Evolutionary conservation across 495 filamentous ascomycete species (phyloP).

Genomic region (Glonium stellatum): DNA sequence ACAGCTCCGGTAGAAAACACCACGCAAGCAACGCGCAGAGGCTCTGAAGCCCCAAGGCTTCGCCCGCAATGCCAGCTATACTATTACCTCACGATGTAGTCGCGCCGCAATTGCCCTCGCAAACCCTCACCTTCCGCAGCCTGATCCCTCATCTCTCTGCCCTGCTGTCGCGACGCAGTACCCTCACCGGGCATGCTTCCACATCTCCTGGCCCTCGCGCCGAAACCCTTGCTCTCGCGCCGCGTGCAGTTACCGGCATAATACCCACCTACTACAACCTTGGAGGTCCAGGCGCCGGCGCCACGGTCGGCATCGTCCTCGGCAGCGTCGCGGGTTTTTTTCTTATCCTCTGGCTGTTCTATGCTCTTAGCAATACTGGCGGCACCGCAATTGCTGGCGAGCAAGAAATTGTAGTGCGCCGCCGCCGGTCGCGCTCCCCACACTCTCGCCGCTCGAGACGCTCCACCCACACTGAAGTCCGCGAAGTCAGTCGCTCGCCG

Average conservation of each 20-base stretch:
- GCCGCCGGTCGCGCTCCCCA: slow-evolving; percentile 17
- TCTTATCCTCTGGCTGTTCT: slow-evolving; percentile 68
- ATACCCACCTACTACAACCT: slow-evolving; percentile 25
- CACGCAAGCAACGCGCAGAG: neutral
- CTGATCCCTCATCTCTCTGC: slow-evolving; percentile 3
- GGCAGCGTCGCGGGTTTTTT: slow-evolving; percentile 79
- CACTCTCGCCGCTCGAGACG: slow-evolving; percentile 26
- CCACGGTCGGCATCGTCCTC: slow-evolving; percentile 76
- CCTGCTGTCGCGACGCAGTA: neutral
- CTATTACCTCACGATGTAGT: neutral
- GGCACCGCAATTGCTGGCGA: slow-evolving; percentile 11
- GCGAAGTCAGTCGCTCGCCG: slow-evolving; percentile 31
- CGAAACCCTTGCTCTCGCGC: neutral
- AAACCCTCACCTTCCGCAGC: neutral
- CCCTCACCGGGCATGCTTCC: neutral
- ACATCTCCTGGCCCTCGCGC: neutral
- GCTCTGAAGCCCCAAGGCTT: neutral
- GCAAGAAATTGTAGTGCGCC: slow-evolving; percentile 27
- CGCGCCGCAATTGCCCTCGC: neutral
- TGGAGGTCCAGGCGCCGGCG: slow-evolving; percentile 56
- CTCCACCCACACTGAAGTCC: slow-evolving; percentile 30
- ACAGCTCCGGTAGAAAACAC: neutral
- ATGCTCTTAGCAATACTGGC: slow-evolving; percentile 23
- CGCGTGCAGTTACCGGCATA: slow-evolving; percentile 7
- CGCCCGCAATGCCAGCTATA: neutral